Evolutionary conservation across 2,329 filamentous ascomycete genomes (phyloP), one percentile per base, ranked within the genome.

Genomic region (Monosporascus cannonballus): DNA sequence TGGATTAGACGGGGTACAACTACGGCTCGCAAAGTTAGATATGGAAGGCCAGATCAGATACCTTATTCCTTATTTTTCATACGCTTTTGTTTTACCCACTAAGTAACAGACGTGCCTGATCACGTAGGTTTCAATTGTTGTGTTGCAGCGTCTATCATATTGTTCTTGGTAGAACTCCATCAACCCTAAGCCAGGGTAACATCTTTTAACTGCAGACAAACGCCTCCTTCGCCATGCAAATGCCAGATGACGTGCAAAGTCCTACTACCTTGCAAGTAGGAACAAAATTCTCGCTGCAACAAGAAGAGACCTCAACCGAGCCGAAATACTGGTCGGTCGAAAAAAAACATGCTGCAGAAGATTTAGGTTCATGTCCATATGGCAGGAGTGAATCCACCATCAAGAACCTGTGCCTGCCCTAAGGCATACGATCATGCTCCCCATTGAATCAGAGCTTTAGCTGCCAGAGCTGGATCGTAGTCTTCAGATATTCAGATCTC

Each of bases 221-320:
- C 65, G 64, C 64, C 65, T 58, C 55, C 42, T 64, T 66, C 65
- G 66, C 65, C 66, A 60, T 64, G 63, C 61, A 59, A 61, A 68
- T 66, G 64, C 62, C 59, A 57, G 54, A 39, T 41, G 53, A 48
- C 37, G 52, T 57, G 46, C 27, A 34, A 34, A 14, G 11, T 34
- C 11, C 11, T 14, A 34, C 30, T 34, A 14, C 11, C 30, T 14
- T 34, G 30, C 30, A 14, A 34, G 9, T 34, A 34, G 30, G 30
- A 34, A 14, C 4, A 5, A 14, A 34, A 34, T 14, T 34, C 30
- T 34, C 30, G 30, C 30, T 34, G 30, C 30, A 34, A 34, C 30
- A 14, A 34, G 11, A 11, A 34, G 9, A 34, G 9, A 34, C 30
- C 9, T 34, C 30, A 34, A 14, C 30, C 4, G 11, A 14, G 30